Base-by-base conservation (phyloP, 2,329 filamentous ascomycete genomes). In the Colletotrichum plurivorum region DNA sequence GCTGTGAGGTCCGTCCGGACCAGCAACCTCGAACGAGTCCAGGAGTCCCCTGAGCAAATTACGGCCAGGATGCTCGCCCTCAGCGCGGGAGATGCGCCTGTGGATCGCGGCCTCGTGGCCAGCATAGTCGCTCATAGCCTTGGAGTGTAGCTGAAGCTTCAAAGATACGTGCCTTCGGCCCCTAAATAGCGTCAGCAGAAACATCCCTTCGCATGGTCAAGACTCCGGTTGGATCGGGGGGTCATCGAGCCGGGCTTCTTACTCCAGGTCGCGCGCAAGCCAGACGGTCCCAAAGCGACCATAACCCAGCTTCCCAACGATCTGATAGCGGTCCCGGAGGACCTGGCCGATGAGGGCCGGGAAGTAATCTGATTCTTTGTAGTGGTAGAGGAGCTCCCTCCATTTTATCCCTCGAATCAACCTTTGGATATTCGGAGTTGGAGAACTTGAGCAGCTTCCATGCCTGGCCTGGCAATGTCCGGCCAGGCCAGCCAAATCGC, bases 81-180 rank as follows among this genome's bases (percentile, higher is more conserved):
- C 64, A 10, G 55, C 68, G 58, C 36, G 55, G 20, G 77, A 75
- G 3, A 85, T 80, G 22, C 76, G 77, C 70, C 78, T 78, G 56
- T 85, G 84, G n/a, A 84, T 83, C 4, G 75, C 71, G 12, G 84
- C 71, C 72, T 85, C 83, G 16, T 81, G 48, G 4, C 78, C 73
- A 5, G 76, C 10, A 22, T 75, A 69, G 8, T 41, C 15, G 0
- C 75, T 76, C 72, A 79, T 74, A 0, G 74, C 71, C 54, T 71
- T 7, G 0, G 75, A 70, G 8, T 73, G 63, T 0, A 77, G 64
- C 39, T 75, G 80, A 1, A 82, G 53, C 46, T 81, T 82, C 5
- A 82, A 64, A 0, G 78, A 74, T 1, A 81, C 78, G 66, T 81
- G 76, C 0, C 73, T 74, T 48, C 73, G 72, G 13, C 67, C 22